Evolutionary conservation across 2,329 filamentous ascomycete species (phyloP), one percentile per base, ranked within the genome.

Genomic region (Arthroderma uncinatum): DNA sequence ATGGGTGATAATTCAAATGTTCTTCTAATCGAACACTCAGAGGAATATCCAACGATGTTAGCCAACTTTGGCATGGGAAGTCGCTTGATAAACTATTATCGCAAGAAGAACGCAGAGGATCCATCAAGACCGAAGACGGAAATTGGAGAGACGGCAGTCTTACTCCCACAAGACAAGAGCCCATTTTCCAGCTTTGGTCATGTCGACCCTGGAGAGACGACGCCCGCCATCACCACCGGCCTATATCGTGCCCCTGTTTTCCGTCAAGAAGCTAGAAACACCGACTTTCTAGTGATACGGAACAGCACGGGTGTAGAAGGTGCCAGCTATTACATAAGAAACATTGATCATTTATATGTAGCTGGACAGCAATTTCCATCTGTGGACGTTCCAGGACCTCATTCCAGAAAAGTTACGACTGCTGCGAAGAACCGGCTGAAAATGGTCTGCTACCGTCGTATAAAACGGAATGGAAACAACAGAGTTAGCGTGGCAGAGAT

Each of bases 51-150:
- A 0, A 87, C 86, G 8, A 89, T 95, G 59, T 76, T 98, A 60
- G 96, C 92, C 44, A 96, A 95, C 68, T 95, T 96, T 66, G 93
- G 92, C 62, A 98, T 98, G 93, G 91, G 91, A 55, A 95, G 86
- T 70, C 87, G 90, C 55, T 81, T 98, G 58, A 89, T 97, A 76
- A 97, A 98, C 71, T 98, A 97, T 72, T 96, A 96, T 69, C 87
- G 89, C 39, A 84, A 91, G 59, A 89, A 89, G 66, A 87, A 89
- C 67, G 82, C 74, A 34, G 88, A 94, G 48, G 88, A 93, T 60
- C 82, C 83, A 53, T 79, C 82, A 55, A 80, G 88, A 1, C 87
- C 89, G 0, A 94, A 90, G 75, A 71, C 79, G 59, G 89, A 95
- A 2, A 81, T 98, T 60, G 93, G 93, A 58, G 93, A 98, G 73